These are phyloP conservation scores for Pythium plurisporium DNA, from an alignment of 352 stramenopile genomes.

Conservation along the genomic window DNA sequence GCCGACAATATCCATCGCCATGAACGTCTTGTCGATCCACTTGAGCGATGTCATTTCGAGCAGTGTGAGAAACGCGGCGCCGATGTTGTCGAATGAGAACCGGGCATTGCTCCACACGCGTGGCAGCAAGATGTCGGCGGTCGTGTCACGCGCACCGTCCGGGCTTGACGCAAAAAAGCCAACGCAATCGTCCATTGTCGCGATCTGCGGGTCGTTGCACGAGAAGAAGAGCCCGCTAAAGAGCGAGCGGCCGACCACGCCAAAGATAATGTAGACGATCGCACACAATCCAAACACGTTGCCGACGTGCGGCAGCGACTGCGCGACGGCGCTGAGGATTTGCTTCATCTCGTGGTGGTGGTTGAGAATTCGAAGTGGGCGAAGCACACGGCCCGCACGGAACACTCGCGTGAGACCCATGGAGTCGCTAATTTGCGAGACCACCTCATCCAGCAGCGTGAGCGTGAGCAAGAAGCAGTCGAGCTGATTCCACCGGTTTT, in stretches of 20 bases:
- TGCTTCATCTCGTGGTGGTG: constrained; percentile 77
- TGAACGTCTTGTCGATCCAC: constrained; percentile 75
- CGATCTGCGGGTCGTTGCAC: constrained; percentile 51
- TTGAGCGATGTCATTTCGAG: constrained; percentile 81
- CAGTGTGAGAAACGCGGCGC: constrained; percentile 53
- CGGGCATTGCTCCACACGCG: constrained; percentile 64
- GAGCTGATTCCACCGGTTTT: constrained; percentile 75
- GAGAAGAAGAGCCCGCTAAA: constrained; percentile 65
- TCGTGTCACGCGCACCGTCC: constrained; percentile 36
- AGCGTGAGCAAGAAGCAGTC: constrained; percentile 58
- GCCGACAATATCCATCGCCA: constrained; percentile 67
- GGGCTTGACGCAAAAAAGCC: constrained; percentile 49
- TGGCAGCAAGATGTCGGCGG: constrained; percentile 43
- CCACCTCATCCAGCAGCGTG: constrained; percentile 50
- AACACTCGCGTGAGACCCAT: constrained; percentile 48
- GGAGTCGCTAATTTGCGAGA: constrained; percentile 40
- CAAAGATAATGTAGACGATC: constrained; percentile 78
- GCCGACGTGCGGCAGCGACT: constrained; percentile 63
- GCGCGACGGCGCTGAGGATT: constrained; percentile 63
- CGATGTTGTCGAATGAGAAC: constrained; percentile 80
- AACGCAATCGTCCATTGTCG: constrained; percentile 38
- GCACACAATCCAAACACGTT: constrained; percentile 70
- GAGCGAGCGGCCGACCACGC: constrained; percentile 58
- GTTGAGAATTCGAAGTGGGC: constrained; percentile 66
- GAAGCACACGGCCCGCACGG: constrained; percentile 56